Conservation (phyloP, 2,329 filamentous ascomycete species). For the Allantophomopsis cytisporea region DNA sequence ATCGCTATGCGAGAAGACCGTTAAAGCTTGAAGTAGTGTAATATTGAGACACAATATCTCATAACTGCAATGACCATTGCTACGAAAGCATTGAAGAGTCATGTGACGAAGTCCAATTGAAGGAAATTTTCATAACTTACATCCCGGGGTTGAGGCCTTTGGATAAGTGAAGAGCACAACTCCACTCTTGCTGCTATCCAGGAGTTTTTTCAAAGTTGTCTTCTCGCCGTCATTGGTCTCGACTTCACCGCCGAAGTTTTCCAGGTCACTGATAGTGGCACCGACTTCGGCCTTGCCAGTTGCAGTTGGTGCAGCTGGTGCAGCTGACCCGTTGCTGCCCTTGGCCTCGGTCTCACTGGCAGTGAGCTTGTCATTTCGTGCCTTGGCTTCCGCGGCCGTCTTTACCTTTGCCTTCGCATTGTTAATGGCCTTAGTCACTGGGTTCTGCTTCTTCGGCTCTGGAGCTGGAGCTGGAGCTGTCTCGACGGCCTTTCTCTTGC, state of each 20-base stretch:
- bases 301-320: constrained; percentile 8
- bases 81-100: no score
- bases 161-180: constrained; percentile 94
- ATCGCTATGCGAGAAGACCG: no score
- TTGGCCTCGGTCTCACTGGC: constrained; percentile 14
- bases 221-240: constrained; percentile 75
- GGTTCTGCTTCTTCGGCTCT: constrained; percentile 13
- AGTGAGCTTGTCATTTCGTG: constrained; percentile 3
- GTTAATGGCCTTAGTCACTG: constrained; percentile 22
- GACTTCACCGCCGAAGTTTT: constrained; percentile 55
- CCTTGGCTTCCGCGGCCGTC: constrained; percentile 14
- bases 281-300: constrained; percentile 31
- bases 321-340: constrained; percentile 11
- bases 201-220: constrained; percentile 66
- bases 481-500: constrained; percentile 1
- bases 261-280: constrained; percentile 37
- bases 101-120: no score
- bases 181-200: constrained; percentile 72
- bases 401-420: constrained; percentile 20
- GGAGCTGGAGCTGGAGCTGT: constrained; percentile 9
- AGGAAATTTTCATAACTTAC: constrained; percentile 39
- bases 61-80: no score
- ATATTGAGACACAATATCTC: no score
- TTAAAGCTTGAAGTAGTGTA: no score
- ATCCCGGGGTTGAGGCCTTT: constrained; percentile 85